A percentile compares a stretch with the other conserved stretches of the same genome.
These are phyloP conservation scores for Phytophthora rubi DNA, from an alignment of 352 stramenopile genomes.

Conservation along the genomic window DNA sequence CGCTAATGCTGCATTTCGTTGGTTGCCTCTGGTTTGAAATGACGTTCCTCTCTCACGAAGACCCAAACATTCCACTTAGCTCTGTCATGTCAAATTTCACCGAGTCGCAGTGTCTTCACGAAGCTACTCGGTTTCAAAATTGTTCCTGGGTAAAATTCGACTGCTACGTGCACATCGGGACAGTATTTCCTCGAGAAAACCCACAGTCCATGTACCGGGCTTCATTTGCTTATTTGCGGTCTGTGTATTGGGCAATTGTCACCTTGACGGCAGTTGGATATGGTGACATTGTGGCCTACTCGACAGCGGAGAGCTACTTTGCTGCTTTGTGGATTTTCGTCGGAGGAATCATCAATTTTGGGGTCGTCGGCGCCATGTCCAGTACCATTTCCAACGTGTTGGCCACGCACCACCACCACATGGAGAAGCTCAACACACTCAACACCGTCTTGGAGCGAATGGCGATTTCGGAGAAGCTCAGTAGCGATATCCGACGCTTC, in stretches of 20 bases:
- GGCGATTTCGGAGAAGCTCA: constrained; percentile 47
- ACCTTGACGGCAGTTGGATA: constrained; percentile 75
- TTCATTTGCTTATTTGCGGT: constrained; percentile 69
- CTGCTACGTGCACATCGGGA: constrained; percentile 58
- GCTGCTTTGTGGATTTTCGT: constrained; percentile 69
- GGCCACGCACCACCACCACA: constrained; percentile 56
- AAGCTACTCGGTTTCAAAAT: constrained; percentile 53
- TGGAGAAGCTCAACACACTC: constrained; percentile 67
- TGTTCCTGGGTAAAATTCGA: constrained; percentile 79
- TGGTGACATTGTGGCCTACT: constrained; percentile 40
- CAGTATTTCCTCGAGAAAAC: constrained; percentile 39
- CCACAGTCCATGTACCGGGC: constrained; percentile 44
- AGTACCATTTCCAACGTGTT: constrained; percentile 73
- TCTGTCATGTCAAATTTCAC: constrained; percentile 30
- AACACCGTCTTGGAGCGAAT: constrained; percentile 65
- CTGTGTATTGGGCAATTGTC: constrained; percentile 76
- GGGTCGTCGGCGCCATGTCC: constrained; percentile 74
- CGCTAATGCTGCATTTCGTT: constrained; percentile 55
- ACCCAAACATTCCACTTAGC: not conserved
- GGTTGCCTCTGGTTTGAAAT: constrained; percentile 76
- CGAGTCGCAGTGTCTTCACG: constrained; percentile 44
- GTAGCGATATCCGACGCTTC: constrained; percentile 47
- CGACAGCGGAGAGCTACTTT: constrained; percentile 67
- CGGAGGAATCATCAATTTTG: constrained; percentile 79
- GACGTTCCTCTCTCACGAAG: constrained; percentile 19